phyloP scores from a whole-genome alignment of 768 basidiomycete species.

The Chalciporus pseudorubinellus region DNA sequence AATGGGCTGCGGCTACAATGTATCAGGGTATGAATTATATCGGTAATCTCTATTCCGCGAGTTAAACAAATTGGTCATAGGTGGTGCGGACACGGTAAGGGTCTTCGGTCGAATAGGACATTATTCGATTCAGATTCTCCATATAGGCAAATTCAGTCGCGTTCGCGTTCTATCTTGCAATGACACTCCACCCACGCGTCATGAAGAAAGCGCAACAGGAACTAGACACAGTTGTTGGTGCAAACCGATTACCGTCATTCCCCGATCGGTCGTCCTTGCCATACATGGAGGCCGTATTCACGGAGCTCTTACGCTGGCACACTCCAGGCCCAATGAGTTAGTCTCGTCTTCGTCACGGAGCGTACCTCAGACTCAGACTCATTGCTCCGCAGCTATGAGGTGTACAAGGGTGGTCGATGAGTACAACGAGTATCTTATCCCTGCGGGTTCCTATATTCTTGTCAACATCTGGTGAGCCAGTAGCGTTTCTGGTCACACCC shows the following conservation, averaged over 20 bases:
- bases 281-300: too few relatives aligned
- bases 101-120: conserved; percentile 16
- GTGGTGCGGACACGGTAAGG: too few relatives aligned
- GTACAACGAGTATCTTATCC: conserved; percentile 25
- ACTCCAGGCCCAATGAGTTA: background rate
- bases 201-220: conserved; percentile 13
- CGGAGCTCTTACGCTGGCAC: too few relatives aligned
- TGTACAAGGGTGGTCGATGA: conserved; percentile 19
- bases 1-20: too few relatives aligned
- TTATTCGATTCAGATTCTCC: conserved; percentile 38
- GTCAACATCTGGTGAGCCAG: too few relatives aligned
- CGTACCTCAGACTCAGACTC: too few relatives aligned
- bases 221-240: too few relatives aligned
- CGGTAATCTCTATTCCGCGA: too few relatives aligned
- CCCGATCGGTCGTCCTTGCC: conserved; percentile 12
- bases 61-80: too few relatives aligned
- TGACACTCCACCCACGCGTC: conserved; percentile 11
- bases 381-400: background rate
- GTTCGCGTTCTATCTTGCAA: conserved; percentile 4
- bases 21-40: too few relatives aligned
- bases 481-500: too few relatives aligned
- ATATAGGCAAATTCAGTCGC: conserved; percentile 1
- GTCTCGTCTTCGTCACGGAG: background rate
- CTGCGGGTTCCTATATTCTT: too few relatives aligned
- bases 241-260: conserved; percentile 13